Conservation (phyloP, 768 basidiomycete genomes). For the Trametes maxima region DNA sequence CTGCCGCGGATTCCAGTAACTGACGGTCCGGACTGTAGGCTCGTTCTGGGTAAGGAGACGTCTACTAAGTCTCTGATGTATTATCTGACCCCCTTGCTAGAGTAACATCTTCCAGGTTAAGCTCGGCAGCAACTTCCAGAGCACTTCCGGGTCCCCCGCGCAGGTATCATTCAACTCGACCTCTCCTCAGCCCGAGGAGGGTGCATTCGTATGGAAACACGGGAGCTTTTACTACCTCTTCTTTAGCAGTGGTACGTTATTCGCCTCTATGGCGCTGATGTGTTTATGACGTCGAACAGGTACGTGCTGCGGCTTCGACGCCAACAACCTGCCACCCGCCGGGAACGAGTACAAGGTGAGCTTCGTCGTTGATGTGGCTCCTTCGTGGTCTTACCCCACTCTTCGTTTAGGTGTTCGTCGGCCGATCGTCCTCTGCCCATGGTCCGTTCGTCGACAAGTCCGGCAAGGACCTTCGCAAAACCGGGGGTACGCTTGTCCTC, state of each 20-base stretch:
- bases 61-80: neutral
- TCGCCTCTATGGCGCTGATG: neutral
- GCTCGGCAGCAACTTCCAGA: conserved; percentile 14
- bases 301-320: conserved; percentile 20
- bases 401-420: conserved; percentile 25
- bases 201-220: conserved; percentile 23
- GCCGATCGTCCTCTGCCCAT: conserved; percentile 23
- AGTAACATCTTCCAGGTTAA: conserved; percentile 19
- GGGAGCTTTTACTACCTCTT: conserved; percentile 25
- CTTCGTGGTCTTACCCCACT: neutral
- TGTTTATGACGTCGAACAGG: neutral
- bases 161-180: conserved; percentile 24
- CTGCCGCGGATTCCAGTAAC: neutral
- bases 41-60: conserved; percentile 19
- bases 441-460: conserved; percentile 27
- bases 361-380: neutral
- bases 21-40: neutral
- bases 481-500: conserved; percentile 31
- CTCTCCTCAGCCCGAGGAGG: conserved; percentile 20
- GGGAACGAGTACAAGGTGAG: conserved; percentile 30
- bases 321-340: conserved; percentile 18
- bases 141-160: neutral
- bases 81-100: neutral
- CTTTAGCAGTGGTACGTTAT: conserved; percentile 23
- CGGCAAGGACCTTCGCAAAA: conserved; percentile 18